Percentiles rank a stretch among this genome's conserved stretches.
phyloP scores from a whole-genome alignment of 192 early-diverging fungal genomes.

The Oehlia diaphana region DNA sequence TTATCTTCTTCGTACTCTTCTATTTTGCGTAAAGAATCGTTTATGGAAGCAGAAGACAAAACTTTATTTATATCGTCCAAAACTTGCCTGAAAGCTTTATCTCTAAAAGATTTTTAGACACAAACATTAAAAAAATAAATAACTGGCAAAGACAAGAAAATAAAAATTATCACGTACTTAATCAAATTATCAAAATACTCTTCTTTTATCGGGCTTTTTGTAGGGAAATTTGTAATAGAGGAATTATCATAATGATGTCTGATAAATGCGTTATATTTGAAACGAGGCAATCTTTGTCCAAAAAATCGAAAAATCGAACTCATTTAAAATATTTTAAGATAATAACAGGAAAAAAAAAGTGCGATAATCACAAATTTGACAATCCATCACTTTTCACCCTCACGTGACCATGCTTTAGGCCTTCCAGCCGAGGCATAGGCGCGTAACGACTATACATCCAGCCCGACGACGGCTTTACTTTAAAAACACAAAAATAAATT shows the following conservation, averaged over 20 bases:
- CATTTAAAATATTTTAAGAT: not conserved
- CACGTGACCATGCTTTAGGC: too few species aligned
- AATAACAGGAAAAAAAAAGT: not conserved
- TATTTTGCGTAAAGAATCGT: not conserved
- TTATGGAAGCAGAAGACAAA: not conserved
- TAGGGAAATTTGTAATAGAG: not conserved
- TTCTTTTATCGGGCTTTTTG: not conserved
- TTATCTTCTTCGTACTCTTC: not conserved
- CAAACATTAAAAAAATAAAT: too few species aligned
- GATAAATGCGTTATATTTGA: not conserved
- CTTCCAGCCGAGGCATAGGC: too few species aligned
- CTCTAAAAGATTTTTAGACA: not conserved
- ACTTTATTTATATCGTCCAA: not conserved
- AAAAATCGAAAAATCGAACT: not conserved
- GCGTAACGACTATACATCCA: too few species aligned
- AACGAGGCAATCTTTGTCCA: not conserved
- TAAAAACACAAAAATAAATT: too few species aligned
- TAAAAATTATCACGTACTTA: not conserved
- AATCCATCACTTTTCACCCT: too few species aligned
- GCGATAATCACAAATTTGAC: too few species aligned
- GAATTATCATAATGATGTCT: not conserved
- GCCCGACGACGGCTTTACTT: too few species aligned
- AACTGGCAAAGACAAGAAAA: not conserved
- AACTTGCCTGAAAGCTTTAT: not conserved
- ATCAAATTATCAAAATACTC: not conserved